Evolutionary conservation across 129 eudicot genomes (phyloP), one percentile per base, ranked within the genome.

Genomic region (Flaveria brownii): DNA sequence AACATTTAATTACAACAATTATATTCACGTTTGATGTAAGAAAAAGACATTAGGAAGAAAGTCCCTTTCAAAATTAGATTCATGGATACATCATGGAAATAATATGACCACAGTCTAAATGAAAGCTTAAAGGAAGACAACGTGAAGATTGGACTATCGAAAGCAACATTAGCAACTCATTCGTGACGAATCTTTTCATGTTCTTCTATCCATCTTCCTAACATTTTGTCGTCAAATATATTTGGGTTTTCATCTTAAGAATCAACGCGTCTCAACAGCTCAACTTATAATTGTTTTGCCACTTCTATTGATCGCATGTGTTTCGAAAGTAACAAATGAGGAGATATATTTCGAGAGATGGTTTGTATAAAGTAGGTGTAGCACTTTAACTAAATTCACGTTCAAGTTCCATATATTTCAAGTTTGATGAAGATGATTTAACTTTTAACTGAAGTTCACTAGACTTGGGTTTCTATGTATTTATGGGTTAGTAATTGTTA

Each of bases 41-140:
- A 76, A 65, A 66, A 67, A 12, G 57, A 67, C 60, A n/a, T 77
- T 52, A 22, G 13, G 17, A 11, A 23, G 13, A 52, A 77, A 20
- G 74, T 68, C 81, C 39, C 20, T 52, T 67, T 77, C 74, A 15
- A 55, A 76, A 76, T 66, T 76, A 66, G 80, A 77, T 77, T 66
- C 74, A 67, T 14, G 43, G 67, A 67, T 17, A 67, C 80, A 77
- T 77, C 80, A 76, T 11, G 22, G 45, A 26, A 61, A 47, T 45
- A 64, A 46, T 63, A 66, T 39, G 55, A 22, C 18, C 66, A 66
- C 26, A 23, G 5, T 41, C 54, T 1, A 20, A 23, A 67, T 39
- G 67, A 77, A 20, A 49, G 73, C 47, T 57, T 54, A 4, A 73
- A 56, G 5, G 22, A 73, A 57, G 15, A 30, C 45, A 71, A 16